Percentiles rank a stretch among this genome's conserved stretches.
Conservation (phyloP, 306 rosid genomes). For the Gastrolobium bilobum region DNA sequence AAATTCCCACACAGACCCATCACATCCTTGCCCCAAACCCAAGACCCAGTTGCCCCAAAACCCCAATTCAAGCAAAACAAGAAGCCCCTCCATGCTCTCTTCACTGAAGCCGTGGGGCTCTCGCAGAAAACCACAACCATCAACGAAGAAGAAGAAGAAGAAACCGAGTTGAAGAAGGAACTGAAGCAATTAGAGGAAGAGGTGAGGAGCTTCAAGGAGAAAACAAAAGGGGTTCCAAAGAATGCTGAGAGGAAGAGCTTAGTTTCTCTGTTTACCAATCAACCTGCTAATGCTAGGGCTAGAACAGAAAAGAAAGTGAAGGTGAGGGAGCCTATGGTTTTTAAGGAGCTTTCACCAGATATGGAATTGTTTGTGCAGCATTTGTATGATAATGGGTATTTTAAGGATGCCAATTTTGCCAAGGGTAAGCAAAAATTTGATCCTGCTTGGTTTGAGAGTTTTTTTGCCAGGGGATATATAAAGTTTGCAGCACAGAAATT, state of each 20-base stretch:
- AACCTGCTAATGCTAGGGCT: not conserved
- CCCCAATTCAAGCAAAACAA: slow-evolving; percentile 9
- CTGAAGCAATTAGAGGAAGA: slow-evolving; percentile 52
- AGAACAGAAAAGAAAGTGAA: not conserved
- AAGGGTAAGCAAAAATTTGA: slow-evolving; percentile 49
- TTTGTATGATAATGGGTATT: slow-evolving; percentile 70
- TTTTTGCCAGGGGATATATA: slow-evolving; percentile 54
- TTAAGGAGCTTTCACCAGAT: slow-evolving; percentile 66
- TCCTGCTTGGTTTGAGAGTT: slow-evolving; percentile 58
- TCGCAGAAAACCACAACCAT: slow-evolving; percentile 30
- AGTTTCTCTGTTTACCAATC: slow-evolving; percentile 46
- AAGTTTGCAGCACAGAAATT: slow-evolving; percentile 63
- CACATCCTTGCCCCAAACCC: slow-evolving; percentile 39
- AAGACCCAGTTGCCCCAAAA: slow-evolving; percentile 27
- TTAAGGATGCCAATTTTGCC: slow-evolving; percentile 66
- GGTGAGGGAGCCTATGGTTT: slow-evolving; percentile 41
- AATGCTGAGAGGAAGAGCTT: slow-evolving; percentile 44
- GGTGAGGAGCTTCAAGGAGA: slow-evolving; percentile 42
- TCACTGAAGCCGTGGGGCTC: slow-evolving; percentile 55
- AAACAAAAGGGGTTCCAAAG: not conserved
- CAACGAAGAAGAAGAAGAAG: not conserved
- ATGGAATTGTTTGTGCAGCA: slow-evolving; percentile 61
- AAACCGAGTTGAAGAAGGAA: slow-evolving; percentile 47
- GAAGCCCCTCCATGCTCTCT: slow-evolving; percentile 58
- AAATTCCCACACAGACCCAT: slow-evolving; percentile 38